A percentile compares a stretch with the other conserved stretches of the same genome.
Conservation (phyloP, 495 filamentous ascomycete species). For the Trichoderma orchidacearum region DNA sequence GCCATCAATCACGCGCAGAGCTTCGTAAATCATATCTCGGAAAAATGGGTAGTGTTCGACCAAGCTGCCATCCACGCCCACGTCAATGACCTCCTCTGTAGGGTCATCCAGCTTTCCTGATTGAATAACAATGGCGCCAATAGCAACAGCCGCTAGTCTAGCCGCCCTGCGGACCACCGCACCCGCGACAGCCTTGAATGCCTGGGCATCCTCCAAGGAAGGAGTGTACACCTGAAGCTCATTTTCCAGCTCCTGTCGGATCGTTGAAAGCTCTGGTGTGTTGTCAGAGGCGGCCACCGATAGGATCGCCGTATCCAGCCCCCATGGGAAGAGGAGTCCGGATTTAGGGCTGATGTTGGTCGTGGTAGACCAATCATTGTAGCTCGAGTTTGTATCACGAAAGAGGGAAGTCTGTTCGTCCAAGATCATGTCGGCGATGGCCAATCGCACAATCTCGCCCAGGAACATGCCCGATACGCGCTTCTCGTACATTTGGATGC, state of each 20-base stretch:
- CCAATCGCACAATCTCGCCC: constrained; percentile 79
- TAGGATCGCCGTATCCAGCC: constrained; percentile 76
- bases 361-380: constrained; percentile 52
- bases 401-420: constrained; percentile 51
- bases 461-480: constrained; percentile 97
- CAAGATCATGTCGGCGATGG: constrained; percentile 51
- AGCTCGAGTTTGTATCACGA: constrained; percentile 47
- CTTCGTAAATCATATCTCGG: constrained; percentile 60
- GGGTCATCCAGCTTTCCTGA: constrained; percentile 48
- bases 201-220: constrained; percentile 63
- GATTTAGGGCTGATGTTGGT: constrained; percentile 50
- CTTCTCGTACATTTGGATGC: constrained; percentile 98
- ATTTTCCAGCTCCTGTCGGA: constrained; percentile 63
- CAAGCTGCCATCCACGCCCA: constrained; percentile 81
- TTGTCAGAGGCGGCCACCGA: constrained; percentile 68
- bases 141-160: constrained; percentile 72
- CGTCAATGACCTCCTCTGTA: constrained; percentile 56
- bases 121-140: constrained; percentile 67
- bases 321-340: constrained; percentile 68
- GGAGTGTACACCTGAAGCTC: constrained; percentile 59
- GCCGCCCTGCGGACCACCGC: constrained; percentile 84
- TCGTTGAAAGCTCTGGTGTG: constrained; percentile 43
- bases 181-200: constrained; percentile 63
- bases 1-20: constrained; percentile 52
- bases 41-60: constrained; percentile 91